Percentiles rank a stretch among this genome's conserved stretches.
Evolutionary conservation across 352 stramenopile species (phyloP).

Genomic region (Pythium phragmiticola): DNA sequence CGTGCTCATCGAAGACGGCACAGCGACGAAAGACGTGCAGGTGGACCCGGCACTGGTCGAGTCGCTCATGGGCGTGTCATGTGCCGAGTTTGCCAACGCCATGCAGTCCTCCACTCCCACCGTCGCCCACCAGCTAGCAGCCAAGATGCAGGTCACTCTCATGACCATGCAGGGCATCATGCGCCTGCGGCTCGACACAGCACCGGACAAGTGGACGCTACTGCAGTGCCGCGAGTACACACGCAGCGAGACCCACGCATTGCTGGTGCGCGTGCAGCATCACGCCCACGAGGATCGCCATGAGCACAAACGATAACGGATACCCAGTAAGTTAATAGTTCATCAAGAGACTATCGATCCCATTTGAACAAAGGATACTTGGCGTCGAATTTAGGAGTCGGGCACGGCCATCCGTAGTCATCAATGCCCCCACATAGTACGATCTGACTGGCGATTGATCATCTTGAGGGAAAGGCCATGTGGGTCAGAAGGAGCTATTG

Average conservation of each 20-base stretch:
- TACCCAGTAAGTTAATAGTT: too few species aligned
- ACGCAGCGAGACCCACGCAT: conserved; percentile 31
- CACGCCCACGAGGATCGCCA: neutral
- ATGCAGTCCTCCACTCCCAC: conserved; percentile 56
- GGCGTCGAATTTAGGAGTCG: too few species aligned
- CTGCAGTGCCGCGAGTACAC: conserved; percentile 50
- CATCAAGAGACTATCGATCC: too few species aligned
- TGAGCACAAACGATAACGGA: neutral
- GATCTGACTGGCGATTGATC: too few species aligned
- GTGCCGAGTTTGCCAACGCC: conserved; percentile 57
- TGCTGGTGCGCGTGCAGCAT: conserved; percentile 49
- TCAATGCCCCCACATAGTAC: too few species aligned
- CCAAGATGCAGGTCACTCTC: conserved; percentile 76
- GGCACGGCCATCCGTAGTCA: too few species aligned
- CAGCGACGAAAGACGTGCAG: conserved; percentile 44
- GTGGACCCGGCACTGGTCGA: conserved; percentile 62
- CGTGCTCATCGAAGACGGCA: conserved; percentile 78
- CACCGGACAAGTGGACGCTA: conserved; percentile 38
- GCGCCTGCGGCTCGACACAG: conserved; percentile 35
- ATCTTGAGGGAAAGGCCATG: too few species aligned
- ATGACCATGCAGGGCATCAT: conserved; percentile 84
- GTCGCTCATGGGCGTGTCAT: conserved; percentile 73
- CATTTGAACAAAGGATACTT: too few species aligned
- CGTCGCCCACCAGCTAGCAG: conserved; percentile 60
- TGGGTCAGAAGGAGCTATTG: too few species aligned